A percentile compares a stretch with the other conserved stretches of the same genome.
These are phyloP conservation scores for Rosa rugosa DNA, from an alignment of 306 rosid genomes.

Conservation along the genomic window DNA sequence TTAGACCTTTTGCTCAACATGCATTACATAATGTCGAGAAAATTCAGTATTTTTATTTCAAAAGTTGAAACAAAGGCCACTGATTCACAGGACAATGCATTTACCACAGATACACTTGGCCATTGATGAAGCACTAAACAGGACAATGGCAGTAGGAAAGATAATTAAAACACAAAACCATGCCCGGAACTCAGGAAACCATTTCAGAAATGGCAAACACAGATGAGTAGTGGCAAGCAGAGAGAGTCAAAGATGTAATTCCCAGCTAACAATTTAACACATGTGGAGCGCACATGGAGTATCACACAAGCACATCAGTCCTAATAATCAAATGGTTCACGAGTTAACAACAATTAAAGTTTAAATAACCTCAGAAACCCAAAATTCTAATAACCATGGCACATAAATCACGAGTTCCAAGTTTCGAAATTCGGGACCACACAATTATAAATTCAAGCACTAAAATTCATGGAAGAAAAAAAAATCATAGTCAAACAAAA, in stretches of 20 bases:
- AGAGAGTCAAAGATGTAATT: background rate
- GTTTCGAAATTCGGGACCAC: conserved; percentile 36
- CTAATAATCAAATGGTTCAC: conserved; percentile 1
- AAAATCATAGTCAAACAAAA: conserved; percentile 27
- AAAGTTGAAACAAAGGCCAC: background rate
- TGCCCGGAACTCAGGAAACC: background rate
- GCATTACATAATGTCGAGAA: background rate
- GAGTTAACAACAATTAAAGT: background rate
- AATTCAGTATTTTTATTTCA: background rate
- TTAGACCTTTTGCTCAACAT: background rate
- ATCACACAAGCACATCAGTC: conserved; percentile 10
- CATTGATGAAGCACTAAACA: background rate
- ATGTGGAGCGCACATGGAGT: conserved; percentile 1
- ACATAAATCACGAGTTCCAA: conserved; percentile 33
- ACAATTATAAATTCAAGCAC: conserved; percentile 18
- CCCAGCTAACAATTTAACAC: conserved; percentile 14
- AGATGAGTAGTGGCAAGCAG: background rate
- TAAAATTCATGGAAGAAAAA: conserved; percentile 26
- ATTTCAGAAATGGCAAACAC: background rate
- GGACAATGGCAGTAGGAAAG: background rate
- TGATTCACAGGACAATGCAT: background rate
- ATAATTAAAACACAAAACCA: conserved; percentile 1
- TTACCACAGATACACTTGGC: background rate
- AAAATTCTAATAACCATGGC: conserved; percentile 25
- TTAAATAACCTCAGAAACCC: conserved; percentile 37